Conservation (phyloP, 306 rosid genomes). For the Cyamopsis tetragonoloba region DNA sequence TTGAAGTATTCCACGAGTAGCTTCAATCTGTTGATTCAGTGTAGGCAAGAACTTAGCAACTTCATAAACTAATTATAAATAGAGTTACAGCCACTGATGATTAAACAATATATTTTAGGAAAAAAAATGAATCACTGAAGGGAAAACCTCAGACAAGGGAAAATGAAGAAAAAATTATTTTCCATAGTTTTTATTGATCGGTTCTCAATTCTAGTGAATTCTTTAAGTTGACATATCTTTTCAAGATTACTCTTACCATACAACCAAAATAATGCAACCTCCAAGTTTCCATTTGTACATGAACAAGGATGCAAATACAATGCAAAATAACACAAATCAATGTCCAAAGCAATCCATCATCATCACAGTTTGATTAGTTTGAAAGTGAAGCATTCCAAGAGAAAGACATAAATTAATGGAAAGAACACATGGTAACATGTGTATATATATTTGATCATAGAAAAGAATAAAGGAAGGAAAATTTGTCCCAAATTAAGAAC, state of each 20-base stretch:
- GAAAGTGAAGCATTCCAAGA: neutral
- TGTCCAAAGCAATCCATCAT: neutral
- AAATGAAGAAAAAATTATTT: neutral
- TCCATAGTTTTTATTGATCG: neutral
- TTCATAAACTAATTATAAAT: slow-evolving; percentile 1
- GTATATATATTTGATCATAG: neutral
- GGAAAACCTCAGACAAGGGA: neutral
- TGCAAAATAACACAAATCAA: neutral
- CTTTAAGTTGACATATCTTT: neutral
- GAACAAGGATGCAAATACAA: neutral
- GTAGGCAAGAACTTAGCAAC: slow-evolving; percentile 11
- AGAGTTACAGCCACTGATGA: neutral
- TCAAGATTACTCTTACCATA: neutral
- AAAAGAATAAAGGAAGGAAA: neutral
- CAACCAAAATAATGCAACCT: neutral
- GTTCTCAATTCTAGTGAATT: neutral
- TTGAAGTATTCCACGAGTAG: slow-evolving; percentile 61
- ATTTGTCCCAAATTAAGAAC: neutral
- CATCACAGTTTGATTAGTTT: neutral
- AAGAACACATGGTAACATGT: neutral
- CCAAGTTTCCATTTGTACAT: neutral
- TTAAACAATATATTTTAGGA: neutral
- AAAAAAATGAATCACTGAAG: neutral
- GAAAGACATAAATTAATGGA: neutral
- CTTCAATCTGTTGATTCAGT: slow-evolving; percentile 47